Percentiles rank a stretch among this genome's conserved stretches.
Evolutionary conservation across 495 filamentous ascomycete species (phyloP).

Genomic region (Neurospora pannonica): DNA sequence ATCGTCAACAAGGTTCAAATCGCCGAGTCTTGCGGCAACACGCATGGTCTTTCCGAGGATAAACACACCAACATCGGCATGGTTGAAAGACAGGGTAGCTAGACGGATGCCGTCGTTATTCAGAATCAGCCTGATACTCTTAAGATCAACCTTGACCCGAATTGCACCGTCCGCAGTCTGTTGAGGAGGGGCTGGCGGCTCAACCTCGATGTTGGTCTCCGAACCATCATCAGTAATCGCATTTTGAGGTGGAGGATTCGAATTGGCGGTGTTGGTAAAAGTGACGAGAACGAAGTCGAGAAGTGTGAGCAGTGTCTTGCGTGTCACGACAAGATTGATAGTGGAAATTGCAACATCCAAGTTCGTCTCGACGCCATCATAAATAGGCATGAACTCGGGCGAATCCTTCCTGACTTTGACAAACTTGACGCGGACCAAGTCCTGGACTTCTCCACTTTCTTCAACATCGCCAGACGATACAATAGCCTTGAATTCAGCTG

Average conservation of each 20-base stretch:
- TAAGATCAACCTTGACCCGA: conserved; percentile 79
- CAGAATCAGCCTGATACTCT: conserved; percentile 88
- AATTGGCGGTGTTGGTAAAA: conserved; percentile 60
- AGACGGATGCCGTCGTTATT: conserved; percentile 96
- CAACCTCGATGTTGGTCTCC: conserved; percentile 26
- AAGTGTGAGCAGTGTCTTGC: conserved; percentile 88
- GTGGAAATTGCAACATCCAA: conserved; percentile 87
- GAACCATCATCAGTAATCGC: conserved; percentile 29
- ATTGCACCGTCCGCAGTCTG: conserved; percentile 34
- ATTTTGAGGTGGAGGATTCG: conserved; percentile 23
- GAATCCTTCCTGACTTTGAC: conserved; percentile 82
- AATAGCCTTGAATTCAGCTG: conserved; percentile 92
- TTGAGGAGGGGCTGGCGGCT: conserved; percentile 20
- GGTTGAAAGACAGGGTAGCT: conserved; percentile 83
- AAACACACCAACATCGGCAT: conserved; percentile 84
- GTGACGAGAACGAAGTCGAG: conserved; percentile 93
- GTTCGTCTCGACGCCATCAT: conserved; percentile 88
- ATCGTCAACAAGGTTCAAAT: conserved; percentile 83
- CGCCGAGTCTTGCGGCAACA: conserved; percentile 75
- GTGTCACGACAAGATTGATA: conserved; percentile 88
- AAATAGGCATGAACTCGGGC: conserved; percentile 82
- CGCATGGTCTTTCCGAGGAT: conserved; percentile 75
- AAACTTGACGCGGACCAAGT: conserved; percentile 82
- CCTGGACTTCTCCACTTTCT: conserved; percentile 53
- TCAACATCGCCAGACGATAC: conserved; percentile 79